These are phyloP conservation scores for Hymenoscyphus albidus DNA, from an alignment of 2,329 filamentous ascomycete species.

Conservation along the genomic window DNA sequence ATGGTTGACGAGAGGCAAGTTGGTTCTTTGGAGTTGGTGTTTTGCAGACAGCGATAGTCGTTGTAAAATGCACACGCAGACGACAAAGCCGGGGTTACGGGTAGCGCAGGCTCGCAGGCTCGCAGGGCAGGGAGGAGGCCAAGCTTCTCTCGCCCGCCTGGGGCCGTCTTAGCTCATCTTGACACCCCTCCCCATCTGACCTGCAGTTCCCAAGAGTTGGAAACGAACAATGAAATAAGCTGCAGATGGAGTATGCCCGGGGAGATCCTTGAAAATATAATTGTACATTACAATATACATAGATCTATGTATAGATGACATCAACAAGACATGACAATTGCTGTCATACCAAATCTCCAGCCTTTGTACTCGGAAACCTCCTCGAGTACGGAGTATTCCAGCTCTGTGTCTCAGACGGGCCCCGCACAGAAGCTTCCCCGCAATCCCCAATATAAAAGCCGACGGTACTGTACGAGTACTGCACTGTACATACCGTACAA, in stretches of 20 bases:
- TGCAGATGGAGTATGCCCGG: not conserved
- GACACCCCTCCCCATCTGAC: not conserved
- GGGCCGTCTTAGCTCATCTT: not conserved
- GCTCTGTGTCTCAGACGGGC: not conserved
- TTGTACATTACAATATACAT: not conserved
- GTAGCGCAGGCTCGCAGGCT: not conserved
- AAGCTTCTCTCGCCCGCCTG: not conserved
- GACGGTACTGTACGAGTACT: not conserved
- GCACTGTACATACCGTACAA: not conserved
- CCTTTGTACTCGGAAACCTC: not conserved
- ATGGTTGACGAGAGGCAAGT: not conserved
- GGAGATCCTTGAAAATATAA: not conserved
- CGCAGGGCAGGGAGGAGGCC: not conserved
- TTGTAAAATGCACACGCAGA: not conserved
- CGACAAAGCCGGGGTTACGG: not conserved
- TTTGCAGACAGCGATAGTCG: not conserved
- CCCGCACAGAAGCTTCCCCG: conserved; percentile 1
- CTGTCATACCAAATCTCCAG: not conserved
- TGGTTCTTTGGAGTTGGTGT: not conserved
- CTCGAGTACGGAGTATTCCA: not conserved
- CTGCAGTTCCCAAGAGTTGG: too few relatives aligned
- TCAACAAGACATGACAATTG: too few relatives aligned
- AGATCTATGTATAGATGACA: too few relatives aligned
- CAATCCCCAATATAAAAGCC: conserved; percentile 1
- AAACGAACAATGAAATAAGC: not conserved